Base-by-base conservation (phyloP, 768 basidiomycete species). In the Punctularia strigosozonata region DNA sequence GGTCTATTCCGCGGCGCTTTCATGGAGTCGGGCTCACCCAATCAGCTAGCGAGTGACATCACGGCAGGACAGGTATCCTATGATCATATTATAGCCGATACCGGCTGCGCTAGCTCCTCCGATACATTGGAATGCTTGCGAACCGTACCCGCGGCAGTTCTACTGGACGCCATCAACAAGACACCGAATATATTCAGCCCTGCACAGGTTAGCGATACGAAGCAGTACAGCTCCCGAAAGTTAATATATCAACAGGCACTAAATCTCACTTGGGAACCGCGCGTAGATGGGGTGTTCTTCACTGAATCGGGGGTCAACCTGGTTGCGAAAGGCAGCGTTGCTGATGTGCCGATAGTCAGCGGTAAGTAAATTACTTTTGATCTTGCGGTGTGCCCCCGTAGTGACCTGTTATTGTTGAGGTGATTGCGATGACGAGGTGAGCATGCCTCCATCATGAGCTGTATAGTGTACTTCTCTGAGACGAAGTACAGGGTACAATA, bases 81-180 rank as follows among this genome's bases (percentile, higher is more conserved):
- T 40, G 68, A 73, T 43, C 37, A 41, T 0, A 50, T 75, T n/a
- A 69, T 66, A 1, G 19, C 38, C 4, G 43, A 54, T 3, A 59
- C 62, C 0, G 61, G 62, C 5, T 75, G 72, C 43, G 10, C 49
- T 0, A 33, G 43, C 1, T 31, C 55, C 2, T 13, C 37, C 0
- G 63, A 69, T 45, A 68, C 63, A 0, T 51, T 74, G 2, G 46
- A 47, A 1, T 73, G 73, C 45, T 52, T 75, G n/a, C 62, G 69
- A 8, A 42, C 41, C 1, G 60, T 59, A 3, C 59, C 64, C 0
- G 63, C 56, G 25, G 39, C 30, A 0, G 40, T 40, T 4, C 46
- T 68, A 14, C 39, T 56, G 40, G 37, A 36, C 2, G 64, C 65
- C 0, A 42, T 66, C 38, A 54, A 63, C 38, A 5, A 42, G 6